Evolutionary conservation across 164 flowering plant genomes (phyloP), one percentile per base, ranked within the genome.

Genomic region (Stephania cephalantha): DNA sequence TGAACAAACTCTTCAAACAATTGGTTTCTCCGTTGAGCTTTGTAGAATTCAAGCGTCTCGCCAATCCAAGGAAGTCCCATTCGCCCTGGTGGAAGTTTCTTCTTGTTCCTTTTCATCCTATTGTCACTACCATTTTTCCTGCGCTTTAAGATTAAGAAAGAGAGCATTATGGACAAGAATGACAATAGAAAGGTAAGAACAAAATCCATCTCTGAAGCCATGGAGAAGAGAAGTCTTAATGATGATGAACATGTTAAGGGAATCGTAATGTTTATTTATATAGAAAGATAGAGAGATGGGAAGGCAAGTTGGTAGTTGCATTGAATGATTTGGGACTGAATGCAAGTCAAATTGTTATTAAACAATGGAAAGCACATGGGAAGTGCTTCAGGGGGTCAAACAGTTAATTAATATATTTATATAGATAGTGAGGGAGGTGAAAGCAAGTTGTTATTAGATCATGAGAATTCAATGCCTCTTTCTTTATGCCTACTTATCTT

Each of bases 1-100:
- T 85, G 80, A 50, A 90, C 69, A 68, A 90, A 92, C 0, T 87
- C 91, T 55, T 89, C 90, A 50, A 83, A 88, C 72, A 90, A 50
- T 9, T 76, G 75, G 75, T 89, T 88, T 20, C 71, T 85, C 7
- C 78, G 78, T 71, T 89, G 93, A 6, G 94, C 88, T 79, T 76
- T 85, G 86, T 80, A 88, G 84, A 92, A 92, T 9, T 84, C 87
- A 46, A 85, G 67, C 0, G 97, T 92, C 68, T 92, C 92, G 0
- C 97, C 97, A 0, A 92, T 85, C 90, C 88, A 87, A n/a, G 95
- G 94, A 30, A 85, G 80, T 8, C 92, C 97, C 89, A 90, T 79
- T 4, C 80, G 79, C 13, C 97, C 97, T 7, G 93, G 95, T 15
- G 94, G 97, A 0, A 87, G 78, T 42, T 71, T 79, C 50, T 70